A percentile compares a stretch with the other conserved stretches of the same genome.
Evolutionary conservation across 2,329 filamentous ascomycete genomes (phyloP).

Genomic region (Gyromitra esculenta): DNA sequence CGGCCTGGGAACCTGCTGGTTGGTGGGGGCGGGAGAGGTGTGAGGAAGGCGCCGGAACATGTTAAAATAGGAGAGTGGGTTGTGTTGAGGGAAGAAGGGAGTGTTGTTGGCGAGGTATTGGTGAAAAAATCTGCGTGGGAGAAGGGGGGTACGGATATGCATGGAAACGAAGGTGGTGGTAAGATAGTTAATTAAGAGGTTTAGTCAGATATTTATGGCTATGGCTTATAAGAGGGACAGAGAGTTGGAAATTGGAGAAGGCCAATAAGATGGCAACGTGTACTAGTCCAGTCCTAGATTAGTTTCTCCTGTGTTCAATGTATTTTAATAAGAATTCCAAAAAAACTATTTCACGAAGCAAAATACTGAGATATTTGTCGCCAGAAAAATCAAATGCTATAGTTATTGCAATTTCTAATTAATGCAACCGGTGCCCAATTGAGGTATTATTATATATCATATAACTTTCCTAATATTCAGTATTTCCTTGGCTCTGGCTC

Average conservation of each 20-base stretch:
- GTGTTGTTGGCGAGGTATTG: conserved; percentile 66
- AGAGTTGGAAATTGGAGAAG: neutral
- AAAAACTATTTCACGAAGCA: neutral
- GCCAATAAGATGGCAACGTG: neutral
- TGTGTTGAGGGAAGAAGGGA: conserved; percentile 71
- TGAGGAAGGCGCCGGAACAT: conserved; percentile 69
- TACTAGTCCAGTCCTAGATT: neutral
- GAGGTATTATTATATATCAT: no score
- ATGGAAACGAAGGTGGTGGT: conserved; percentile 2
- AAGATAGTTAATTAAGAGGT: neutral
- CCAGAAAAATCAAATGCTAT: neutral
- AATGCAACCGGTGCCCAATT: no score
- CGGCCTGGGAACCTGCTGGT: conserved; percentile 82
- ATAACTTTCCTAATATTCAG: no score
- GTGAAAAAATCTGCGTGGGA: conserved; percentile 45
- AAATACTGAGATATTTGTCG: no score
- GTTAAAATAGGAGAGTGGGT: conserved; percentile 78
- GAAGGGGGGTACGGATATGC: neutral
- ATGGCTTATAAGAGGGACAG: neutral
- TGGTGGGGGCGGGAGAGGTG: conserved; percentile 78
- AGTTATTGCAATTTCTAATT: neutral
- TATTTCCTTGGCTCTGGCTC: no score
- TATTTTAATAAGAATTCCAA: neutral
- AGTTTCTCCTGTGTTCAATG: neutral
- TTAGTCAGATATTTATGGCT: neutral